Percentiles rank a stretch among this genome's conserved stretches.
These are phyloP conservation scores for Alternaria arborescens DNA, from an alignment of 2,329 filamentous ascomycete genomes.

Conservation along the genomic window DNA sequence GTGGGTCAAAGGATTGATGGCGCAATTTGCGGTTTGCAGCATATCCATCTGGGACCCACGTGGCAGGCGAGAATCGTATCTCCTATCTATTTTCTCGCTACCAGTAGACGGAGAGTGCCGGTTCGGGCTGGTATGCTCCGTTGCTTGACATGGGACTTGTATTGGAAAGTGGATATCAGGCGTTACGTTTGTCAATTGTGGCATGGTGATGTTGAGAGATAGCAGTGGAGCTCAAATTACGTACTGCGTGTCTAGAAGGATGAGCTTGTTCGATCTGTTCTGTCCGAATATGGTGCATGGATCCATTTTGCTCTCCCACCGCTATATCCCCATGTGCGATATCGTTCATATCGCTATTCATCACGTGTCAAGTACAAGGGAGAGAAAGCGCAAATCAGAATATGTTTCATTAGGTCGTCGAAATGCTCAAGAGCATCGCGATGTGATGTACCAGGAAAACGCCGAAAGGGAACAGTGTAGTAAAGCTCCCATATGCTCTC, in stretches of 20 bases:
- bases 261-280: not conserved
- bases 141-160: not conserved
- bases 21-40: constrained; percentile 1
- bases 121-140: not conserved
- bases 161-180: not conserved
- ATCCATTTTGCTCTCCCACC: not conserved
- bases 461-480: constrained; percentile 13
- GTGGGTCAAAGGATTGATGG: not conserved
- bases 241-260: not conserved
- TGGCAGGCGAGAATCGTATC: not conserved
- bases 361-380: not conserved
- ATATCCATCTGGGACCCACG: not conserved
- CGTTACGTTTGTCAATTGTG: not conserved
- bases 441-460: not conserved
- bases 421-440: not conserved
- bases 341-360: not conserved
- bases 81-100: not conserved
- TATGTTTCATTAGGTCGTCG: constrained; percentile 14
- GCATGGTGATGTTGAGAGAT: not conserved
- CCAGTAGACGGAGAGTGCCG: not conserved
- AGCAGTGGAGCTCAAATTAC: not conserved
- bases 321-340: not conserved
- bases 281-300: not conserved
- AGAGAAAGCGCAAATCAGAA: not conserved
- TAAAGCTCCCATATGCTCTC: constrained; percentile 24